These are phyloP conservation scores for Fusarium algeriense DNA, from an alignment of 2,329 filamentous ascomycete species.

Conservation along the genomic window DNA sequence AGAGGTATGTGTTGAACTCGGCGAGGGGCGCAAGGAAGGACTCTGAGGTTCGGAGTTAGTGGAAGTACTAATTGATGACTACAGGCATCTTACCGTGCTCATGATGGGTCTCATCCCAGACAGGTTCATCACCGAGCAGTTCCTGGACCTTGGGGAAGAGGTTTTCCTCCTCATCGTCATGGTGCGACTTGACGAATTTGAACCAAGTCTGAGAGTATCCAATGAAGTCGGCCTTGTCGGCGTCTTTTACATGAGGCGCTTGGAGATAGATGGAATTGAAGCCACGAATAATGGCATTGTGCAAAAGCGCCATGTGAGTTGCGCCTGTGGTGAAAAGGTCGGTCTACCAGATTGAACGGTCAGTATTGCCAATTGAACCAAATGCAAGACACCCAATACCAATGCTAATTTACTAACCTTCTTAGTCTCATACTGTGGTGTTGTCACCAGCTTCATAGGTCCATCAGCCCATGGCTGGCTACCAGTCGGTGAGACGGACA, in stretches of 20 bases:
- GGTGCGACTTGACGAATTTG: conserved; percentile 70
- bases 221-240: conserved; percentile 69
- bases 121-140: conserved; percentile 61
- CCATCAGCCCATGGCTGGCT: conserved; percentile 63
- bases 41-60: conserved; percentile 41
- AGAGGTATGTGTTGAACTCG: conserved; percentile 66
- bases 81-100: conserved; percentile 63
- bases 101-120: conserved; percentile 65
- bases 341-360: conserved; percentile 52
- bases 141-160: conserved; percentile 68
- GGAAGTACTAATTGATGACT: not conserved
- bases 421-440: conserved; percentile 65
- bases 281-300: conserved; percentile 73
- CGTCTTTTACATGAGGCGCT: conserved; percentile 62
- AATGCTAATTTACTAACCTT: conserved; percentile 55
- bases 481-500: conserved; percentile 45
- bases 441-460: conserved; percentile 66
- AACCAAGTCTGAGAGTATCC: conserved; percentile 69
- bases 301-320: conserved; percentile 71
- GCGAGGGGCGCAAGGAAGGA: conserved; percentile 65
- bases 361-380: not conserved
- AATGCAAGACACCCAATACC: not conserved
- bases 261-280: conserved; percentile 74
- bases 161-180: conserved; percentile 69
- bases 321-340: conserved; percentile 70